A percentile compares a stretch with the other conserved stretches of the same genome.
phyloP scores from a whole-genome alignment of 805 yeast species.

The Ogataea henricii region DNA sequence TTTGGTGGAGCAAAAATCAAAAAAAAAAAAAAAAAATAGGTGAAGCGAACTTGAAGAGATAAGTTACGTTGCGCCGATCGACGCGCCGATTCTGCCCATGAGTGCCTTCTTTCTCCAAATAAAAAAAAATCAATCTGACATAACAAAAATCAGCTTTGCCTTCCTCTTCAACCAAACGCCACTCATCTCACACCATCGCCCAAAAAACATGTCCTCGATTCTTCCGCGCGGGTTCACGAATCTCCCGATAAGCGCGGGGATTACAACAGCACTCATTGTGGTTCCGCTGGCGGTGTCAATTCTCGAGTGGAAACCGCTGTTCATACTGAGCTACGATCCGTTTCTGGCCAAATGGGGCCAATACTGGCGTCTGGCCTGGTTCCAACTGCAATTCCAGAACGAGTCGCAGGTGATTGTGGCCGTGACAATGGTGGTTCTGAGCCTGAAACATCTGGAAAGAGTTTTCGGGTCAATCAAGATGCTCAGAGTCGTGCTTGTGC shows the following conservation, averaged over 20 bases:
- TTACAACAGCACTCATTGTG: constrained; percentile 39
- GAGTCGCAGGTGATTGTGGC: constrained; percentile 57
- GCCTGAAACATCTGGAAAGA: constrained; percentile 58
- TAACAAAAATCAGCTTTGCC: background rate
- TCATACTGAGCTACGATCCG: constrained; percentile 51
- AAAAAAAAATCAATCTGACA: background rate
- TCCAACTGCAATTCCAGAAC: constrained; percentile 56
- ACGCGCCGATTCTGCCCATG: constrained; percentile 11
- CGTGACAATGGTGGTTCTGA: constrained; percentile 47
- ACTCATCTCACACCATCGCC: too few relatives aligned
- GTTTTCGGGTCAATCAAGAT: constrained; percentile 58
- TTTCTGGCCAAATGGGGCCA: constrained; percentile 55
- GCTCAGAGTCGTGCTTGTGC: constrained; percentile 45
- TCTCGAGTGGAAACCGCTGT: constrained; percentile 45
- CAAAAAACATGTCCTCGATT: constrained; percentile 34
- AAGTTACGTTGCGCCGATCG: too few relatives aligned
- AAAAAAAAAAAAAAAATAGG: background rate
- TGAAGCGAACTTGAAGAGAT: too few relatives aligned
- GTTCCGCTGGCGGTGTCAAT: constrained; percentile 46
- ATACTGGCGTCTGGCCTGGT: constrained; percentile 54
- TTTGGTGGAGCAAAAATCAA: too few relatives aligned
- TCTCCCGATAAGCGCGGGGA: constrained; percentile 43
- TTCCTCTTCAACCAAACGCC: too few relatives aligned
- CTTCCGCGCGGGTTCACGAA: constrained; percentile 35
- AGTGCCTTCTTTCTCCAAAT: background rate